Evolutionary conservation across 139 green algal genomes (phyloP).

Genomic region (Astrephomene gubernaculifera): DNA sequence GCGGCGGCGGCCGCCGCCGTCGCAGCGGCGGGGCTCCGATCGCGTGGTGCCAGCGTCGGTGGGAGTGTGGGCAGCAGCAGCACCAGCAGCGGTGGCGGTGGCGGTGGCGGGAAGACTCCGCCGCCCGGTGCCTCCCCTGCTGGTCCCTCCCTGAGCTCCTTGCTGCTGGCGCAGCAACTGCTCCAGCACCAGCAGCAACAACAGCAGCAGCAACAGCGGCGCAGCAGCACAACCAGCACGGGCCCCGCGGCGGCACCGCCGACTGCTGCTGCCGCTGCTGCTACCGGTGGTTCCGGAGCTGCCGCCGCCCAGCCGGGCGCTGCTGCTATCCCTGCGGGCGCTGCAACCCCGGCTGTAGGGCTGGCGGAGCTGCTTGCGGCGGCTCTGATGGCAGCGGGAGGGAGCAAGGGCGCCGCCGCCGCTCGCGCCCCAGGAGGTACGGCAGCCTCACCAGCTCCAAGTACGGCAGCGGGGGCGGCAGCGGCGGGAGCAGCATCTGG

Average conservation of each 20-base stretch:
- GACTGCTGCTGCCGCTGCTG: no score
- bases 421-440: no score
- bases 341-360: no score
- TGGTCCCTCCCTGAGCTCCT: no score
- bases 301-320: background rate
- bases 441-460: no score
- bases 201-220: background rate
- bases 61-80: no score
- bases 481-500: background rate
- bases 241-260: background rate
- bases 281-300: no score
- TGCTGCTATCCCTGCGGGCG: no score
- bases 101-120: background rate
- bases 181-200: background rate
- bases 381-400: conserved; percentile 1
- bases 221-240: background rate
- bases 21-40: no score
- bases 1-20: background rate
- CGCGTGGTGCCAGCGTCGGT: no score
- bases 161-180: background rate
- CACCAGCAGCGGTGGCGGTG: background rate
- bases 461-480: background rate
- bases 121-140: no score
- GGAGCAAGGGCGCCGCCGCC: background rate
- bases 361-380: conserved; percentile 3